phyloP scores from a whole-genome alignment of 2,329 filamentous ascomycete species.

The Alternaria dauci region DNA sequence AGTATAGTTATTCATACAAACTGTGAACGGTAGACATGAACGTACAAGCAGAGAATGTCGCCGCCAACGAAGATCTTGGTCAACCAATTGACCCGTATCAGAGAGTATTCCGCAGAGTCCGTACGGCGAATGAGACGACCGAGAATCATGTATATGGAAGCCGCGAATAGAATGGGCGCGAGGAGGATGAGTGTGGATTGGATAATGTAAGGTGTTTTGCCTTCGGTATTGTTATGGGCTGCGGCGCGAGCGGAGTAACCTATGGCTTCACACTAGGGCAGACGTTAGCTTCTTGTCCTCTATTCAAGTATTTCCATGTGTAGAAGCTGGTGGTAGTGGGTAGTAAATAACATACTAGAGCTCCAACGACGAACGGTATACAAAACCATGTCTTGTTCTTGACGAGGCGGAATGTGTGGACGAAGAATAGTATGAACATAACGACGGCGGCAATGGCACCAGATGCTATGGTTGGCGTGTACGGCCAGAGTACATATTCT shows the following conservation, averaged over 20 bases:
- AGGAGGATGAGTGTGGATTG: constrained; percentile 46
- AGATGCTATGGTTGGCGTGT: constrained; percentile 57
- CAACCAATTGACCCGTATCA: constrained; percentile 57
- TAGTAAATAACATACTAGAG: constrained; percentile 31
- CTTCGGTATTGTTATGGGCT: constrained; percentile 45
- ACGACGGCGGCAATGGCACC: constrained; percentile 60
- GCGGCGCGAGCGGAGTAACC: constrained; percentile 53
- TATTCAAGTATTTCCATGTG: constrained; percentile 13
- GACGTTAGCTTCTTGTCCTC: constrained; percentile 1
- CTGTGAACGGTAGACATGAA: neutral
- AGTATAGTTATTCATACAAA: neutral
- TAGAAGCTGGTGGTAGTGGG: constrained; percentile 49
- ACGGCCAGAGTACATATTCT: constrained; percentile 47
- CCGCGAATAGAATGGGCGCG: constrained; percentile 58
- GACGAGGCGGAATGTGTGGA: constrained; percentile 56
- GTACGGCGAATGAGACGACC: constrained; percentile 54
- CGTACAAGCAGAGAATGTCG: constrained; percentile 62
- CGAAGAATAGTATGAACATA: constrained; percentile 55
- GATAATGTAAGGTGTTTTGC: constrained; percentile 48
- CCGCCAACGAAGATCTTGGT: constrained; percentile 65
- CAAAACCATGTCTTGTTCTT: constrained; percentile 62
- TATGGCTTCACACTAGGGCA: constrained; percentile 47
- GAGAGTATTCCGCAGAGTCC: constrained; percentile 54
- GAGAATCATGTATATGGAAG: constrained; percentile 59
- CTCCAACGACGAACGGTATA: constrained; percentile 58